Conservation (phyloP, 2,329 filamentous ascomycete genomes). For the Colletotrichum cereale region DNA sequence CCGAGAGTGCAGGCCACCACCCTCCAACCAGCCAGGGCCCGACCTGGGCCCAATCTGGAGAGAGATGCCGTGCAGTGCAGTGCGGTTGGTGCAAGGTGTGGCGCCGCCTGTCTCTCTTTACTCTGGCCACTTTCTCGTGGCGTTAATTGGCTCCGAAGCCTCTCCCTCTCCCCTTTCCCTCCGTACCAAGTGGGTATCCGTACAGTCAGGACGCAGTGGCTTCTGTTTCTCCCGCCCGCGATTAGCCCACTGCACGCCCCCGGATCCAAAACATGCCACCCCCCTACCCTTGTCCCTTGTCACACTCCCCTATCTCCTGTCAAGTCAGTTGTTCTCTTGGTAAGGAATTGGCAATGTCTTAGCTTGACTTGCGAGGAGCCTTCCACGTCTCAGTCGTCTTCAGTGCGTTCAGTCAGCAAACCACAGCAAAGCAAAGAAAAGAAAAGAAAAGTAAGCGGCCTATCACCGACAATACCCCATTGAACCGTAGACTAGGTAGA, state of each 20-base stretch:
- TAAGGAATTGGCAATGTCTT: slow-evolving; percentile 27
- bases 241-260: slow-evolving; percentile 1
- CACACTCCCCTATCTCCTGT: neutral
- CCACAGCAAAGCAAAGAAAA: neutral
- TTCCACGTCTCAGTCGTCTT: slow-evolving; percentile 12
- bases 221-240: neutral
- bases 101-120: slow-evolving; percentile 19
- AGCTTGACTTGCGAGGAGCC: slow-evolving; percentile 28
- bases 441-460: neutral
- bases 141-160: slow-evolving; percentile 27
- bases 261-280: neutral
- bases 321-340: neutral
- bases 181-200: too few relatives aligned
- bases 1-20: slow-evolving; percentile 23
- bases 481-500: neutral
- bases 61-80: neutral
- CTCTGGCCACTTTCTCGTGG: slow-evolving; percentile 12
- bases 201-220: too few relatives aligned
- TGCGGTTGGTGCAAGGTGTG: neutral
- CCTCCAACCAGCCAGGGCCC: neutral
- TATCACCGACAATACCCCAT: slow-evolving; percentile 7
- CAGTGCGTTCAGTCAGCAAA: neutral
- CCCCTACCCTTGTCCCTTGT: neutral
- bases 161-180: slow-evolving; percentile 10
- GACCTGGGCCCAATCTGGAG: neutral